Evolutionary conservation across 2,329 filamentous ascomycete genomes (phyloP), one percentile per base, ranked within the genome.

Genomic region (Trichoderma aggressivum): DNA sequence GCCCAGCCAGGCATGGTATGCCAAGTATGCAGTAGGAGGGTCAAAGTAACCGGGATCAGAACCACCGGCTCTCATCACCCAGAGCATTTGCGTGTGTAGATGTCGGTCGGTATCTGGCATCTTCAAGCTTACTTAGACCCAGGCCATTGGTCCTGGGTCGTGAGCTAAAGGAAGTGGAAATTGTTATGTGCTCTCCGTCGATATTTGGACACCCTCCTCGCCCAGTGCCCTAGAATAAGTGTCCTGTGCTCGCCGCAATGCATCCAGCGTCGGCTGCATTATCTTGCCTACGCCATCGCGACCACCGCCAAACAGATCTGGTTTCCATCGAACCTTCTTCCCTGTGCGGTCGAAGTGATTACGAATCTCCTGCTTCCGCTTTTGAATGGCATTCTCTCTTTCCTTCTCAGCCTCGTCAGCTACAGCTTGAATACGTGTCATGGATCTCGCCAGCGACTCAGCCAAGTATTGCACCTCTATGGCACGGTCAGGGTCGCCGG

Each of bases 401-500:
- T 93, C 92, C 69, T 84, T 84, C 77, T 98, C 94, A 0, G 96
- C 96, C 76, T 93, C 91, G 16, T 89, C 87, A 0, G 92, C 92
- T 1, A 98, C 92, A 18, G 91, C 90, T 71, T 92, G 88, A 79
- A 98, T 95, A 30, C 96, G 89, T 72, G 91, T 88, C 70, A 90
- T 85, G 0, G 94, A 95, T 72, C 91, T 89, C 72, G 89, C 88
- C 16, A 99, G 86, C 11, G 94, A 95, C 79, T 97, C 93, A 8
- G 92, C 90, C 60, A 98, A 86, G 73, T 92, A 94, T 7, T 90
- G 89, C 16, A 98, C 86, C 81, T 99, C 95, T 55, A 86, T 86
- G 0, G 93, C 93, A 39, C 93, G 90, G 72, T 93, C 91, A 1
- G 92, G 83, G 78, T 98, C 93, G 16, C 94, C 95, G 0, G 94